Evolutionary conservation across 2,329 filamentous ascomycete genomes (phyloP).

Genomic region (Eutypa lata): DNA sequence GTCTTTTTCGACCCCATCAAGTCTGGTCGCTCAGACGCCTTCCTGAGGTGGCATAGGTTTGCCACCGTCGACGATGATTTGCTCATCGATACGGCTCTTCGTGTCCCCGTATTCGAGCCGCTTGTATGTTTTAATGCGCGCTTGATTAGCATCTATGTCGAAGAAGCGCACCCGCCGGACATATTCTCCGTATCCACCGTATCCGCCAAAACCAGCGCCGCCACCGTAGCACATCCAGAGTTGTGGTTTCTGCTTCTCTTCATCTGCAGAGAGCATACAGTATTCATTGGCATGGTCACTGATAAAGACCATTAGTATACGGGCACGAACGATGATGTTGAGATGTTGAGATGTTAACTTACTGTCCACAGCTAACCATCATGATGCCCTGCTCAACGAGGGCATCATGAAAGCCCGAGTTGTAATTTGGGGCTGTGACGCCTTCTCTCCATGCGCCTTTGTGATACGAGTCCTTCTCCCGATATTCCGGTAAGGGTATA

Average conservation of each 20-base stretch:
- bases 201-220: conserved; percentile 88
- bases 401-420: conserved; percentile 89
- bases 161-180: conserved; percentile 83
- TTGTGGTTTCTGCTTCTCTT: conserved; percentile 55
- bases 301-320: conserved; percentile 4
- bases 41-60: conserved; percentile 29
- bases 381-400: conserved; percentile 81
- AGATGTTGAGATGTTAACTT: conserved; percentile 34
- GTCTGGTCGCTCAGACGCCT: not conserved
- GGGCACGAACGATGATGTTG: no score
- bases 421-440: conserved; percentile 84
- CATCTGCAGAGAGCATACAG: conserved; percentile 67
- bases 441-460: conserved; percentile 77
- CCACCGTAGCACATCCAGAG: conserved; percentile 99
- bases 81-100: conserved; percentile 55
- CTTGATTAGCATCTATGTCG: conserved; percentile 89
- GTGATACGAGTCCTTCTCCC: conserved; percentile 53
- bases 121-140: conserved; percentile 88
- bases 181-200: conserved; percentile 85
- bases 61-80: conserved; percentile 65
- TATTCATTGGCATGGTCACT: conserved; percentile 97
- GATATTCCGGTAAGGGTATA: conserved; percentile 91
- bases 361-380: conserved; percentile 90
- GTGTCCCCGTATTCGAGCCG: conserved; percentile 68
- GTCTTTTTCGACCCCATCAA: no score